Evolutionary conservation across 2,329 filamentous ascomycete species (phyloP).

Genomic region (Ceratocystis huliohia): DNA sequence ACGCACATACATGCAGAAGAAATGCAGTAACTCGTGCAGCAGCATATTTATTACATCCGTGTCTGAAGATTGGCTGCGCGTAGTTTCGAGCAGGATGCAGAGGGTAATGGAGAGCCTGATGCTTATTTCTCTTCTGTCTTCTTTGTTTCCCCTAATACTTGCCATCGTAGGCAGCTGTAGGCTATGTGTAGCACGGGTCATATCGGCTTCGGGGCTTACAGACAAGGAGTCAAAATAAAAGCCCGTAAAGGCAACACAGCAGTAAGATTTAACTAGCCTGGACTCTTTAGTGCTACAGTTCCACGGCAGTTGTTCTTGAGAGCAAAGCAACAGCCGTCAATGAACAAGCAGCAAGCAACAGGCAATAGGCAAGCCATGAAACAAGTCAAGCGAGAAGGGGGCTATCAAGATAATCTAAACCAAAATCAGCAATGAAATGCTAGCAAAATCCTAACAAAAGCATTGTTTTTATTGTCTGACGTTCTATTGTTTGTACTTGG

Average conservation of each 20-base stretch:
- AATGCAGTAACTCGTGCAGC: too few species aligned
- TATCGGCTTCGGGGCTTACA: not conserved
- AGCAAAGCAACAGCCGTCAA: too few species aligned
- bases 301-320: too few species aligned
- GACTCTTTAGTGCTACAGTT: not conserved
- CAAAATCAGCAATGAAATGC: not conserved
- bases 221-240: not conserved
- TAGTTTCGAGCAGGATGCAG: not conserved
- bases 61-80: not conserved
- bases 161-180: not conserved
- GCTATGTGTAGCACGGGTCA: not conserved
- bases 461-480: not conserved
- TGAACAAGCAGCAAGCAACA: not conserved
- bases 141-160: not conserved
- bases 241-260: not conserved
- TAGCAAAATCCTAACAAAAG: not conserved
- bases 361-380: not conserved
- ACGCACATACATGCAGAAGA: not conserved
- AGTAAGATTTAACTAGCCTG: not conserved
- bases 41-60: too few species aligned
- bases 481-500: too few species aligned
- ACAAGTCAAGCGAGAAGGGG: not conserved
- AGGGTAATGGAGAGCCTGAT: too few species aligned
- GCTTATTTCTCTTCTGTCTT: too few species aligned
- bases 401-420: not conserved